Base-by-base conservation (phyloP, 2,329 filamentous ascomycete genomes). In the Curvularia sp. region DNA sequence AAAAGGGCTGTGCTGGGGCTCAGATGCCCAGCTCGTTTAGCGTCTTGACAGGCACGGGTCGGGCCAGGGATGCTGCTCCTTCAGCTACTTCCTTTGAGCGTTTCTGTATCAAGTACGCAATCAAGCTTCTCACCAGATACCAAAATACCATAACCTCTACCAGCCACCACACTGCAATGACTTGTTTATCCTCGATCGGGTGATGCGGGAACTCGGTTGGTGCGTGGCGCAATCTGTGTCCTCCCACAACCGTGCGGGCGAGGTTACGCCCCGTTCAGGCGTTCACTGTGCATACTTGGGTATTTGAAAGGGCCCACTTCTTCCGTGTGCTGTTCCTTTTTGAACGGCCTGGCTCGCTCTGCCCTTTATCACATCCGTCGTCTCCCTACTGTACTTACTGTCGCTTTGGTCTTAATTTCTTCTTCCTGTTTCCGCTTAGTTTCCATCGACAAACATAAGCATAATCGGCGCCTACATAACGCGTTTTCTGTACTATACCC, bases 111-210 rank as follows among this genome's bases (percentile, higher is more conserved):
- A 53, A 55, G 15, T 44, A 58, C 44, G 49, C 49, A 53, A 35
- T 44, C 42, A 70, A 65, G 66, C 64, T 61, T 67, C 60, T 64
- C 48, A 60, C 60, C 51, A 55, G 49, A 54, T 31, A 63, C 63
- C 57, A 62, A 64, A 57, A 58, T 61, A 62, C 57, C 47, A 57
- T 35, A 55, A 44, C 44, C 46, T 48, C 46, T 30, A 55, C 58
- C 55, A 68, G 62, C 61, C 60, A 53, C 60, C 44, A 41, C 47
- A 55, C 24, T 20, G 49, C 33, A 41, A 28, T 55, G 52, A 38
- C 47, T 46, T 33, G 24, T 43, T 56, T 64, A 64, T 42, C 42
- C 61, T 58, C 44, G 31, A 44, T 46, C 57, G 26, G 56, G 57
- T 20, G 18, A 53, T 33, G 39, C 49, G 31, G 30, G 12, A 30